Base-by-base conservation (phyloP, 2,329 filamentous ascomycete genomes). In the Tolypocladium capitatum region DNA sequence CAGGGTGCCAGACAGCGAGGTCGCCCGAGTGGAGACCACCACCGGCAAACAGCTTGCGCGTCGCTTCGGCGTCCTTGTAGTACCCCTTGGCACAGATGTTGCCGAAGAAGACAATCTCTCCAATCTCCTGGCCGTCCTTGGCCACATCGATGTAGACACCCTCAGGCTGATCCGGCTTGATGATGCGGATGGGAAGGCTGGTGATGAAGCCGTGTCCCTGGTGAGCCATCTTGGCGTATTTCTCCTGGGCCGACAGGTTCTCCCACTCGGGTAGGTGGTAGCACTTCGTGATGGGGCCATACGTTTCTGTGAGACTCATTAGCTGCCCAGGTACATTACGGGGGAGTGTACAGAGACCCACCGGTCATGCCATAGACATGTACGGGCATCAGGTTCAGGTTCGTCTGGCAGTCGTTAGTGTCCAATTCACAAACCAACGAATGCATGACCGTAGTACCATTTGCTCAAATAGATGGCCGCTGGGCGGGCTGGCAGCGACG, bases 51-150 rank as follows among this genome's bases (percentile, higher is more conserved):
- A 98, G 70, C 68, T 91, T 92, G 49, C 74, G 74, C 31, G 91
- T 96, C 13, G 91, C 92, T 53, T 83, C 86, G 0, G 80, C 66
- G 62, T 98, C 90, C 62, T 94, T 94, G 68, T 88, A 92, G 67
- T 98, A 98, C 9, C 84, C 91, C 62, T 84, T 87, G 36, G 84
- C 81, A 63, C 90, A 96, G 51, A 96, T 92, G 60, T 98, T 98
- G 13, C 92, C 91, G 36, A 76, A 67, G 62, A 96, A 95, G 1
- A 94, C 81, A 54, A 95, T 71, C 59, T 76, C 73, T 48, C 73
- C 73, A 49, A 75, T 71, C 49, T 75, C 73, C 45, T 63, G 61
- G 40, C 72, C 73, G 52, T 75, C 63, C 54, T 63, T 68, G 49
- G 65, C 68, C 16, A 76, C 73, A 46, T 75, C 72, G 38, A 68